These are phyloP conservation scores for Aspergillus panamensis DNA, from an alignment of 495 filamentous ascomycete genomes.

Conservation along the genomic window DNA sequence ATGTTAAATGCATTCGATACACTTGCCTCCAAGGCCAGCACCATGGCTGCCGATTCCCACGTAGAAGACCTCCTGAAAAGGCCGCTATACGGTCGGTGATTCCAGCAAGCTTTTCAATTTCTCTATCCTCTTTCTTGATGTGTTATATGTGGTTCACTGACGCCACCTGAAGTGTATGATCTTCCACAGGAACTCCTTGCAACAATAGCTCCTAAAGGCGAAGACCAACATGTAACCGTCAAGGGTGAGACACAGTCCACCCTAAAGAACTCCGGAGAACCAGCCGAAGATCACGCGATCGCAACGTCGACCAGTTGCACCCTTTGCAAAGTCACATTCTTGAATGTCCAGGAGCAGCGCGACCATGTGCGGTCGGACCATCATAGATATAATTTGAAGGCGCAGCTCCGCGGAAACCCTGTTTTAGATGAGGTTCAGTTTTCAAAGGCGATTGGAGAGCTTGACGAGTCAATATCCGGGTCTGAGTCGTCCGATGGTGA, in stretches of 20 bases:
- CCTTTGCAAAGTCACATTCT: conserved; percentile 70
- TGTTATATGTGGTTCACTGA: conserved; percentile 21
- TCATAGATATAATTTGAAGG: conserved; percentile 92
- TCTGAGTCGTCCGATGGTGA: conserved; percentile 59
- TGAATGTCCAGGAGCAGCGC: conserved; percentile 74
- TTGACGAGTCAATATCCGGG: conserved; percentile 90
- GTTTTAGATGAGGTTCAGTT: conserved; percentile 77
- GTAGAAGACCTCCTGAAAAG: conserved; percentile 55
- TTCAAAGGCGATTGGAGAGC: conserved; percentile 72
- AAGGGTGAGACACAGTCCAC: conserved; percentile 23
- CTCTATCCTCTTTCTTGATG: conserved; percentile 12
- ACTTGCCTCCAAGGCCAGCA: not conserved
- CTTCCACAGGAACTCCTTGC: conserved; percentile 73
- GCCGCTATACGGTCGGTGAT: conserved; percentile 59
- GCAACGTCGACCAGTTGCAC: conserved; percentile 73
- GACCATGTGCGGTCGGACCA: conserved; percentile 86
- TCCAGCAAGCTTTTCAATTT: not conserved
- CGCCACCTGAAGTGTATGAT: conserved; percentile 65
- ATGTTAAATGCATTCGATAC: not conserved
- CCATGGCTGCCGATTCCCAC: conserved; percentile 19
- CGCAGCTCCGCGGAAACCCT: conserved; percentile 66
- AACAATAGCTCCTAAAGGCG: conserved; percentile 59
- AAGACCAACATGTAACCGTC: conserved; percentile 30
- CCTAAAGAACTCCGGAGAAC: conserved; percentile 24
- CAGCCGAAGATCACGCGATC: conserved; percentile 41